Evolutionary conservation across 108 stramenopile species (phyloP).

Genomic region (Nitzschia sp.): DNA sequence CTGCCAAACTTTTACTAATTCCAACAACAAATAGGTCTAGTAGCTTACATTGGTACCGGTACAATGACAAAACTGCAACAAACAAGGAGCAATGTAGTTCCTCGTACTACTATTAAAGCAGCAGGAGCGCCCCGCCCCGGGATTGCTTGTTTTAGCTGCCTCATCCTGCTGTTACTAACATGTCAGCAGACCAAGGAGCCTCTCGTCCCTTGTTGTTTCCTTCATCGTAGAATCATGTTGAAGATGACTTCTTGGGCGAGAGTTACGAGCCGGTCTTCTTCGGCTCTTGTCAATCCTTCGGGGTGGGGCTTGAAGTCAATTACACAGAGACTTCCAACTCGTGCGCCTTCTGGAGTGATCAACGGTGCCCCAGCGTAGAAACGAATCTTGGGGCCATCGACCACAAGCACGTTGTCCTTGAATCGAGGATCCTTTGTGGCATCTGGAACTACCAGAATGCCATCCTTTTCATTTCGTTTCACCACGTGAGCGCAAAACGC

Average conservation of each 20-base stretch:
- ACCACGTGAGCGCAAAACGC: slow-evolving; percentile 81
- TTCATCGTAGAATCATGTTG: not conserved
- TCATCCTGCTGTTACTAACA: too few species aligned
- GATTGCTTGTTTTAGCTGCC: too few species aligned
- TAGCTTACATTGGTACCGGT: too few species aligned
- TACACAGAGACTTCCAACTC: slow-evolving; percentile 68
- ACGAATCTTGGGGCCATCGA: slow-evolving; percentile 59
- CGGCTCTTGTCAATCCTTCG: slow-evolving; percentile 38
- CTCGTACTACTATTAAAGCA: too few species aligned
- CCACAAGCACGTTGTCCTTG: slow-evolving; percentile 68
- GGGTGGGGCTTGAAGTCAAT: slow-evolving; percentile 54
- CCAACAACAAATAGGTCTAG: too few species aligned
- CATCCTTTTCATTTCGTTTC: slow-evolving; percentile 26
- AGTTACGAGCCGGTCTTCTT: slow-evolving; percentile 56
- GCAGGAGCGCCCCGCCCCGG: too few species aligned
- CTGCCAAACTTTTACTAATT: too few species aligned
- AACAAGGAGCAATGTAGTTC: too few species aligned
- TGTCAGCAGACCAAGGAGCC: too few species aligned
- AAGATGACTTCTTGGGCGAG: slow-evolving; percentile 23
- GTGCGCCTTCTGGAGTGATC: slow-evolving; percentile 52
- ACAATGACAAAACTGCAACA: too few species aligned
- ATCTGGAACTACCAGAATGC: slow-evolving; percentile 56
- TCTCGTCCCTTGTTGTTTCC: too few species aligned
- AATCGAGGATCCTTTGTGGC: slow-evolving; percentile 70
- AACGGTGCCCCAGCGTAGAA: slow-evolving; percentile 81